Evolutionary conservation across 192 early-diverging fungal species (phyloP), one percentile per base, ranked within the genome.

Genomic region (Coemansia javaensis): DNA sequence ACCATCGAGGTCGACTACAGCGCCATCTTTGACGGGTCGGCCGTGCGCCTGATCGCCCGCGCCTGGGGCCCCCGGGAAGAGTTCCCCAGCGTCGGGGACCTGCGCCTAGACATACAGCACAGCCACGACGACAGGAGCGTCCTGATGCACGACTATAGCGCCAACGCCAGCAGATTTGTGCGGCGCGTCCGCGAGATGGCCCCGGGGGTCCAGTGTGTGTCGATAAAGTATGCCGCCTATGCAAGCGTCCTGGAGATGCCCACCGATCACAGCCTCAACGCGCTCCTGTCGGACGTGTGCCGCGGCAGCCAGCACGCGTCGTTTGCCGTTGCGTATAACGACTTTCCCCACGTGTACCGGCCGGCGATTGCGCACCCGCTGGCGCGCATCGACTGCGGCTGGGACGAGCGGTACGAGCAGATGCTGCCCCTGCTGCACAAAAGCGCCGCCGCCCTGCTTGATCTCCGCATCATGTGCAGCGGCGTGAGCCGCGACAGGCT

Each of bases 11-110:
- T 51, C 7, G 48, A 59, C 34, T 51, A 51, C 30, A 50, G 45
- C 34, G 16, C 20, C 21, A 59, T 59, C 5, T 59, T 59, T n/a
- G 46, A 44, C 12, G 57, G 57, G 11, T 37, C 43, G 22, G 57
- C 30, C 17, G 45, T 48, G 14, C 46, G 43, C 7, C 20, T 39
- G 12, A 48, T 57, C 4, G 16, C 6, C 16, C 8, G n/a, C 5
- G 17, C 5, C 3, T 49, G 24, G 34, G 30, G 13, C 36, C 24
- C 15, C 35, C 23, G n/a, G 25, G 11, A 15, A 3, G 11, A 30
- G 3, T 49, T 49, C 16, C 24, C 35, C 0, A 4, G 37, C 27
- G 47, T 16, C 0, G 3, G 10, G 1, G 9, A 24, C 4, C 17
- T 49, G 11, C 9, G 16, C 0, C 12, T 49, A 9, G 8, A 1